Conservation (phyloP, 129 eudicot species). For the sunflower (Helianthus annuus) region DNA sequence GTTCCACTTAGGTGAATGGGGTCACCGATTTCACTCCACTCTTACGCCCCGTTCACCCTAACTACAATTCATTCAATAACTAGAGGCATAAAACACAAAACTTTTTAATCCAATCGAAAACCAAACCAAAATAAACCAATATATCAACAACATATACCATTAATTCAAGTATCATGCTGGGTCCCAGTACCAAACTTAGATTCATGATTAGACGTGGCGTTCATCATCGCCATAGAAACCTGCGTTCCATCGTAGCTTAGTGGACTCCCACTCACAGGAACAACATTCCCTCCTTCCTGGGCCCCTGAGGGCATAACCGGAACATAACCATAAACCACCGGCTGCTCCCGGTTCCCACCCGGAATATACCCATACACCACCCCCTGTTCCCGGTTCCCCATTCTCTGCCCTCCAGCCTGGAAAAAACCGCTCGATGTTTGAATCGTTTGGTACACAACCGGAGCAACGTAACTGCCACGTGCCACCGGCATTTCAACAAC, state of each 20-base stretch:
- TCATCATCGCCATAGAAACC: slow-evolving; percentile 31
- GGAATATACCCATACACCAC: slow-evolving; percentile 37
- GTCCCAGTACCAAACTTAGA: slow-evolving; percentile 23
- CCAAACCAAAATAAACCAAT: slow-evolving; percentile 18
- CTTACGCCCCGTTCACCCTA: too few relatives aligned
- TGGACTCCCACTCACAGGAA: slow-evolving; percentile 37
- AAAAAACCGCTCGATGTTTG: slow-evolving; percentile 29
- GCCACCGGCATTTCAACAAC: slow-evolving; percentile 27
- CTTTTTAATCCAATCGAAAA: slow-evolving; percentile 13
- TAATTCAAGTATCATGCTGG: slow-evolving; percentile 19
- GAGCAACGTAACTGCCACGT: slow-evolving; percentile 34
- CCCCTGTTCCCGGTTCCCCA: slow-evolving; percentile 55
- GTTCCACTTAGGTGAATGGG: too few relatives aligned
- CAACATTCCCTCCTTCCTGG: slow-evolving; percentile 36
- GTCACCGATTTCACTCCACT: too few relatives aligned
- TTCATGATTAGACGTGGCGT: slow-evolving; percentile 27
- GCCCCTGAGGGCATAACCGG: slow-evolving; percentile 38
- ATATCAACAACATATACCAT: slow-evolving; percentile 27
- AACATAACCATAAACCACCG: slow-evolving; percentile 51
- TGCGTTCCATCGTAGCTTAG: slow-evolving; percentile 30
- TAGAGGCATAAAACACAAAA: slow-evolving; percentile 21
- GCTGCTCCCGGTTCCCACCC: slow-evolving; percentile 49
- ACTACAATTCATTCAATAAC: slow-evolving; percentile 3
- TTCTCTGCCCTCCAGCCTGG: slow-evolving; percentile 32
- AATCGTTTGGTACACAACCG: slow-evolving; percentile 23